A percentile compares a stretch with the other conserved stretches of the same genome.
Conservation (phyloP, 352 stramenopile species). For the Phytopythium vexans region DNA sequence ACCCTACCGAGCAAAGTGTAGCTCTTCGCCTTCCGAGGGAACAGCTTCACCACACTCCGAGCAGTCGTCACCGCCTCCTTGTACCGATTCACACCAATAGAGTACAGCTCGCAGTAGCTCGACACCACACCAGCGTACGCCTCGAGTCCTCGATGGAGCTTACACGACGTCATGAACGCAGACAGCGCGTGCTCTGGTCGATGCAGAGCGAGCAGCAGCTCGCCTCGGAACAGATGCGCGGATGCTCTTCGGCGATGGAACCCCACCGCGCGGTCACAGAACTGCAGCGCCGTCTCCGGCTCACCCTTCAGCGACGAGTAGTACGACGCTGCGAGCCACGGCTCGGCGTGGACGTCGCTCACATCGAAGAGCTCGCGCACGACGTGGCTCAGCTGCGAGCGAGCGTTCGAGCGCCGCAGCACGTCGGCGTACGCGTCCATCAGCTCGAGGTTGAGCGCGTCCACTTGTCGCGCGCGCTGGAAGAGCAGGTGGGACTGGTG, state of each 20-base stretch:
- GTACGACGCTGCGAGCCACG: constrained; percentile 74
- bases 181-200: constrained; percentile 62
- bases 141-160: constrained; percentile 57
- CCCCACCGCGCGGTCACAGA: constrained; percentile 62
- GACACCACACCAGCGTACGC: constrained; percentile 71
- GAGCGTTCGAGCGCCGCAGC: constrained; percentile 31
- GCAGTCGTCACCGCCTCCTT: constrained; percentile 70
- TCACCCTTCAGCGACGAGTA: constrained; percentile 77
- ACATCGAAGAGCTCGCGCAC: constrained; percentile 71
- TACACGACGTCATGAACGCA: constrained; percentile 60
- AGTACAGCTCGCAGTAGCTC: constrained; percentile 68
- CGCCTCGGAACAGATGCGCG: constrained; percentile 57
- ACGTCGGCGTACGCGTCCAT: constrained; percentile 73
- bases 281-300: constrained; percentile 61
- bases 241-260: constrained; percentile 35
- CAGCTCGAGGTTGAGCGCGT: constrained; percentile 52
- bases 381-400: constrained; percentile 56
- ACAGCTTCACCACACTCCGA: constrained; percentile 65
- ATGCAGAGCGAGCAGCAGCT: constrained; percentile 54
- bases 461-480: constrained; percentile 51
- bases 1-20: constrained; percentile 74
- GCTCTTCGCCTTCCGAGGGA: constrained; percentile 64
- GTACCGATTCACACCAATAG: constrained; percentile 62
- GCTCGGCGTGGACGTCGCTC: constrained; percentile 43
- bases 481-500: constrained; percentile 57